Percentiles rank a stretch among this genome's conserved stretches.
phyloP scores from a whole-genome alignment of 2,329 filamentous ascomycete genomes.

The Fusarium napiforme region DNA sequence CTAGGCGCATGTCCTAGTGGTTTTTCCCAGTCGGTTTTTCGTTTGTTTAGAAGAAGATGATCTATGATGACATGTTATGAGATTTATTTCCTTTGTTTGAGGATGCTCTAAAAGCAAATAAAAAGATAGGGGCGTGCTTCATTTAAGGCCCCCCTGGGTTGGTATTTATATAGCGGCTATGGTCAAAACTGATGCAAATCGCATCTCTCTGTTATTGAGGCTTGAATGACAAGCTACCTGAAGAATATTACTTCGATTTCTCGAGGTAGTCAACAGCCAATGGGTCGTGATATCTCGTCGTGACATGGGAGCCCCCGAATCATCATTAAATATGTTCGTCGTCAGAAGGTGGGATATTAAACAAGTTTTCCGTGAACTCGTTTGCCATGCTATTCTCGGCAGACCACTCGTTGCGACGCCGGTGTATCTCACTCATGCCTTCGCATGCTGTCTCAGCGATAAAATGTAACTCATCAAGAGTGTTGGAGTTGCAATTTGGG shows the following conservation, averaged over 20 bases:
- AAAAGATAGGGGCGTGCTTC: constrained; percentile 21
- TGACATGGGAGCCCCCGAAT: neutral
- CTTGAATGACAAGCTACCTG: constrained; percentile 38
- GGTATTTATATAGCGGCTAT: constrained; percentile 37
- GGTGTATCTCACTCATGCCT: constrained; percentile 57
- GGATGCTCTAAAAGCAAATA: constrained; percentile 21
- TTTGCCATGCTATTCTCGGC: constrained; percentile 46
- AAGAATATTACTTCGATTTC: constrained; percentile 26
- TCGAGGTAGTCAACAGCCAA: constrained; percentile 4
- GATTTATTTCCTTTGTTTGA: constrained; percentile 24
- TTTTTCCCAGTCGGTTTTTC: constrained; percentile 4
- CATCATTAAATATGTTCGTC: constrained; percentile 23
- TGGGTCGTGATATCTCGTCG: constrained; percentile 7
- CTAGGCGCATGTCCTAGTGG: constrained; percentile 17
- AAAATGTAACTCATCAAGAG: constrained; percentile 56
- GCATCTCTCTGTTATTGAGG: constrained; percentile 34
- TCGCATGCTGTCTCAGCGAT: constrained; percentile 58
- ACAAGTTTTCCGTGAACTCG: constrained; percentile 48
- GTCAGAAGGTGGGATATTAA: constrained; percentile 28
- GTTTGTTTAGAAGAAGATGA: constrained; percentile 29
- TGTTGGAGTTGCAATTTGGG: constrained; percentile 56
- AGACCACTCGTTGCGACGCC: constrained; percentile 46
- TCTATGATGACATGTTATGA: constrained; percentile 36
- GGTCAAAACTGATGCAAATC: constrained; percentile 23
- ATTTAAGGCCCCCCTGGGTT: constrained; percentile 10